Evolutionary conservation across 2,329 filamentous ascomycete genomes (phyloP), one percentile per base, ranked within the genome.

Genomic region (Fonsecaea monophora): DNA sequence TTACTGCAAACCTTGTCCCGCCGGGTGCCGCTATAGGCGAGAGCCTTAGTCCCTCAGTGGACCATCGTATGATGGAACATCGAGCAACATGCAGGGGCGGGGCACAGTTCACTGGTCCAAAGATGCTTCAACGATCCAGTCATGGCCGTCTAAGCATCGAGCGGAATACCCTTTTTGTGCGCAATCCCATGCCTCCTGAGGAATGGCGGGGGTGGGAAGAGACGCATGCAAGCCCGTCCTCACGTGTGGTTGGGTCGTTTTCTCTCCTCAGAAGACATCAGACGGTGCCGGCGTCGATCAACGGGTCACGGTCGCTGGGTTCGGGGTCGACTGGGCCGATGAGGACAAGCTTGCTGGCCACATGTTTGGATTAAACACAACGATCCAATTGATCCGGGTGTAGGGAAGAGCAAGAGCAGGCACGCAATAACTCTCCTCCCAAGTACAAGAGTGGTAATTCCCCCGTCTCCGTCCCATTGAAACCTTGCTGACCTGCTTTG

Each of bases 31-130:
- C 45, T 12, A 50, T 50, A 50, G 18, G 45, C 45, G 18, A 50
- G 6, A 13, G 45, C 25, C 12, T 15, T 40, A 32, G 48, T 62
- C 38, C 53, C 59, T 62, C 59, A 45, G 40, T 53, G 48, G 48
- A 62, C 34, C 48, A 54, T 62, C 59, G 53, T 53, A 62, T 62
- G 59, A 62, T 62, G 18, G 59, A 48, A 53, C 45, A 50, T 25
- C 10, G 45, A 45, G 15, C 8, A 3, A 25, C 45, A 50, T 50
- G 45, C 45, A 30, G 21, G 45, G 12, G 9, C 15, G 37, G 37
- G 37, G 12, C 30, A 32, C 30, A 32, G 30, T 32, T 32, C 15
- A 18, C 2, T 18, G 40, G 15, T 18, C 7, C 40, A 45, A n/a
- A n/a, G 40, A 8, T 18, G 18, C n/a, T 2, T n/a, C n/a, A 50